Evolutionary conservation across 2,329 filamentous ascomycete genomes (phyloP).

Genomic region (Domatiomyces globalis): DNA sequence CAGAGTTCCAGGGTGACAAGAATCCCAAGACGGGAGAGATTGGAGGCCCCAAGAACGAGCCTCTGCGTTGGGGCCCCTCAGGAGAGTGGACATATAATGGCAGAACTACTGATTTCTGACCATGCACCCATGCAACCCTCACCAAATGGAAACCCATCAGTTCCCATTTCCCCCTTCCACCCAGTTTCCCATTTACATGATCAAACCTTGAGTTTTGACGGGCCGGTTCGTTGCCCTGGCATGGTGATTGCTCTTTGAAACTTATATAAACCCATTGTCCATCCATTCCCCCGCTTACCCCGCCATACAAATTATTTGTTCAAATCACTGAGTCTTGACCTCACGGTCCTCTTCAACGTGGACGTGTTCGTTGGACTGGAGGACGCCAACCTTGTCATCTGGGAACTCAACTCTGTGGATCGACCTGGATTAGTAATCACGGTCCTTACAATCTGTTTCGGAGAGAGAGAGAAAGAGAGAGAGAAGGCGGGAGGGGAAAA

Average conservation of each 20-base stretch:
- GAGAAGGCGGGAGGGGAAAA: neutral
- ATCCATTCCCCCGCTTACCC: too few species aligned
- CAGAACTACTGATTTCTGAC: constrained; percentile 77
- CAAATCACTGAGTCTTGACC: constrained; percentile 54
- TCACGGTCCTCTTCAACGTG: constrained; percentile 63
- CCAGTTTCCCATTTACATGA: too few species aligned
- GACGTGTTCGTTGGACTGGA: constrained; percentile 57
- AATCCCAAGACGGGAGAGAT: constrained; percentile 94
- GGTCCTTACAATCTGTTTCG: neutral
- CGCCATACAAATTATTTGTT: neutral
- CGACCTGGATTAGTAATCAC: neutral
- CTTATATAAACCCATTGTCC: too few species aligned
- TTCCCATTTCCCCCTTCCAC: too few species aligned
- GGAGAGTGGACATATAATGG: constrained; percentile 93
- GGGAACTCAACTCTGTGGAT: constrained; percentile 54
- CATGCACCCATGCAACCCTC: neutral
- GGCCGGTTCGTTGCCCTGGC: too few species aligned
- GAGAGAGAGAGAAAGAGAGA: neutral
- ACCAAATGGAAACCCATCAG: constrained; percentile 8
- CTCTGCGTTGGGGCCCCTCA: constrained; percentile 63
- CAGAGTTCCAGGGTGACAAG: constrained; percentile 82
- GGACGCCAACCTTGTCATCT: constrained; percentile 49
- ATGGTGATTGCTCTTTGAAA: too few species aligned
- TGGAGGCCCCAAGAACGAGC: constrained; percentile 94
- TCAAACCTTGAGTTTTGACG: too few species aligned